phyloP scores from a whole-genome alignment of 192 early-diverging fungal genomes.

The Backusella circina region DNA sequence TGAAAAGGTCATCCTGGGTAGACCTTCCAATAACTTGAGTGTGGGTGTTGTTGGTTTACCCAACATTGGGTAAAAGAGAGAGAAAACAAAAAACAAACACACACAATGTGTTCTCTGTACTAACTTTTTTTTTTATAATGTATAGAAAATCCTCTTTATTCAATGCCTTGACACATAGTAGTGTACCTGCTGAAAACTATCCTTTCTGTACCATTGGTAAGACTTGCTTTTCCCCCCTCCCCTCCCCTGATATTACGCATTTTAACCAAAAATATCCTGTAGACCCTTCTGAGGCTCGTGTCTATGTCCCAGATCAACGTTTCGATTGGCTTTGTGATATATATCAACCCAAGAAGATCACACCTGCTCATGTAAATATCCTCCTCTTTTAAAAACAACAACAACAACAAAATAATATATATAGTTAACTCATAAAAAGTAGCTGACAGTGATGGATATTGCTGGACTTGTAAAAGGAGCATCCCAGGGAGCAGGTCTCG shows the following conservation, averaged over 20 bases:
- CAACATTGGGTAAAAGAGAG: constrained; percentile 62
- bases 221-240: background rate
- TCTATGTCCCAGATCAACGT: constrained; percentile 63
- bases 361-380: constrained; percentile 65
- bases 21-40: constrained; percentile 77
- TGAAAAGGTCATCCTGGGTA: constrained; percentile 33
- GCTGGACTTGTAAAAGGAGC: constrained; percentile 76
- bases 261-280: background rate
- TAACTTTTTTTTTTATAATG: background rate
- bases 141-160: constrained; percentile 53
- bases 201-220: constrained; percentile 76
- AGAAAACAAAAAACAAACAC: constrained; percentile 17
- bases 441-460: constrained; percentile 70
- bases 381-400: background rate
- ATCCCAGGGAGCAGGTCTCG: constrained; percentile 51
- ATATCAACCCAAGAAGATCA: constrained; percentile 55
- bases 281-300: constrained; percentile 70
- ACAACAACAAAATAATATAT: background rate
- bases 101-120: background rate
- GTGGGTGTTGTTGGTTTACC: constrained; percentile 79
- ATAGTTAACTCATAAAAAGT: background rate
- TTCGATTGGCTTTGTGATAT: constrained; percentile 62
- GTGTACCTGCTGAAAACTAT: constrained; percentile 67
- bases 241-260: background rate
- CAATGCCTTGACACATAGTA: constrained; percentile 49